Base-by-base conservation (phyloP, 805 yeast genomes). In the Scheffersomyces spartinae region DNA sequence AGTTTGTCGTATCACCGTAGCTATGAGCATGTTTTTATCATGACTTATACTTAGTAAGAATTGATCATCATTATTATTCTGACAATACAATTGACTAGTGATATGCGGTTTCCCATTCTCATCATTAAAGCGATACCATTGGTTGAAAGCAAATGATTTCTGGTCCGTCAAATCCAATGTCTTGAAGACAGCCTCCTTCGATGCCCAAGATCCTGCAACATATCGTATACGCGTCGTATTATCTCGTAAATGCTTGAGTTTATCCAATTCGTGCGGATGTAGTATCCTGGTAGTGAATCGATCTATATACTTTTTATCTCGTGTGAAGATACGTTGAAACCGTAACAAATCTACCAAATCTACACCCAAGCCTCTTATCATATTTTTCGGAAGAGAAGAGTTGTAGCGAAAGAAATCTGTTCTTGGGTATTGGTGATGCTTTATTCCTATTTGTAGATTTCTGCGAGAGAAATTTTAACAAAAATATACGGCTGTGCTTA, bases 131-230 rank as follows among this genome's bases (percentile, higher is more conserved):
- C 73, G 64, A 40, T 56, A 71, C 85, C 91, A 81, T 4, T 69
- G 45, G 6, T 53, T 61, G 55, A 81, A 77, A 15, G 41, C 44
- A 40, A 78, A 79, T 2, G 6, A 6, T n/a, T 26, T 25, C 43
- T 81, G 91, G 20, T 65, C 68, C 3, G 32, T 33, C 1, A 38
- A 26, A 24, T 61, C 68, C 29, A 81, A 45, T 0, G 75, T 59
- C 45, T 81, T 81, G 45, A 56, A 81, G 6, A 78, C 40, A 1
- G 91, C 86, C 39, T 81, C 93, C 36, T 81, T 81, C 6, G 68
- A 53, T 7, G 84, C 75, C 93, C 93, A 81, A 11, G 49, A 38
- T 3, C 72, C 70, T 1, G 82, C 68, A 11, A 79, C 44, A 3
- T 56, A 41, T 18, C 43, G 42, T 6, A 54, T 45, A 20, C 56